A percentile compares a stretch with the other conserved stretches of the same genome.
Conservation (phyloP, 2,329 filamentous ascomycete species). For the Seiridium cupressi region DNA sequence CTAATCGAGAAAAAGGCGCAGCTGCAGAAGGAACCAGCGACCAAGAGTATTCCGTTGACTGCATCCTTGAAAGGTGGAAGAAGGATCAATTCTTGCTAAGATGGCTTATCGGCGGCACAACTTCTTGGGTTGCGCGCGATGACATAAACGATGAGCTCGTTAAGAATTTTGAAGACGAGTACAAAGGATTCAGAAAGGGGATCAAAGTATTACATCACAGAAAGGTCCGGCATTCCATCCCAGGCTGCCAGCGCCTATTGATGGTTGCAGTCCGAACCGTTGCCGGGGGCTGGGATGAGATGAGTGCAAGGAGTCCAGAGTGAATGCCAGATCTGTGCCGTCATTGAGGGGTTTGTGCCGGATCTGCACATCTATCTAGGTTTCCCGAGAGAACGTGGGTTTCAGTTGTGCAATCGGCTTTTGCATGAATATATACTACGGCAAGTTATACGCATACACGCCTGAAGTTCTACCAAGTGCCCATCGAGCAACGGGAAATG, state of each 20-base stretch:
- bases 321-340: no score
- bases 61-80: neutral
- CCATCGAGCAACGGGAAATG: constrained; percentile 73
- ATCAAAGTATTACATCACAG: neutral
- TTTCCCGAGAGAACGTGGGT: constrained; percentile 67
- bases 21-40: neutral
- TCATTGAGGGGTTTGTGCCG: no score
- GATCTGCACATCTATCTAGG: no score
- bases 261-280: no score
- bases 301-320: no score
- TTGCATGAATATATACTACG: constrained; percentile 71
- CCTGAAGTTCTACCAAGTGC: constrained; percentile 64
- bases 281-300: no score
- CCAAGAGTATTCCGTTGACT: neutral
- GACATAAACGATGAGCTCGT: neutral
- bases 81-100: neutral
- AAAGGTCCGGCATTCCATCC: no score
- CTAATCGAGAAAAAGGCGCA: no score
- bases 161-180: neutral
- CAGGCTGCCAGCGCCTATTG: no score
- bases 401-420: constrained; percentile 69
- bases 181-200: neutral
- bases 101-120: neutral
- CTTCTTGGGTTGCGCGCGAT: neutral
- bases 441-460: constrained; percentile 64